A percentile compares a stretch with the other conserved stretches of the same genome.
phyloP scores from a whole-genome alignment of 163 green algal species.

The Chlamydomonas reinhardtii region DNA sequence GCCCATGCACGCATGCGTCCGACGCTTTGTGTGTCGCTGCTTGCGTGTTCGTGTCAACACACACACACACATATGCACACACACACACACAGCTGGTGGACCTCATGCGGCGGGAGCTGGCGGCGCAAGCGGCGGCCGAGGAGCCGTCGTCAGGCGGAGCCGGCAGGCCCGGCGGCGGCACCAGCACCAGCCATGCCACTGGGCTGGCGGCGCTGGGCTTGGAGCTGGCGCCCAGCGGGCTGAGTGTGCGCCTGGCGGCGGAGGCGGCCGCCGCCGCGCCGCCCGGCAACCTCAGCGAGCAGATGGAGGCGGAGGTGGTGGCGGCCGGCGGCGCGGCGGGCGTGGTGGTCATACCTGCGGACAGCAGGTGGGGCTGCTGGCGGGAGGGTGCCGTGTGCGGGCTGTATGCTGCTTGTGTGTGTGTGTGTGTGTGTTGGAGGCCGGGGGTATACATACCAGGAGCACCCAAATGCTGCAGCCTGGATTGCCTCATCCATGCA shows the following conservation, averaged over 20 bases:
- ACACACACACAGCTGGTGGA: constrained; percentile 2
- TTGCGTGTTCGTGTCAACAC: too few species aligned
- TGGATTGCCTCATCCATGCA: too few species aligned
- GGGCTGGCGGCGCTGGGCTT: background rate
- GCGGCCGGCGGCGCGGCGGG: constrained; percentile 15
- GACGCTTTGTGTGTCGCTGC: too few species aligned
- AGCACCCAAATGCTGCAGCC: too few species aligned
- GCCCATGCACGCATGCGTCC: too few species aligned
- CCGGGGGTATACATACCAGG: too few species aligned
- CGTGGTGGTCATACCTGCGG: constrained; percentile 22
- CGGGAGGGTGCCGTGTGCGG: background rate
- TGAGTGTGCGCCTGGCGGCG: constrained; percentile 14
- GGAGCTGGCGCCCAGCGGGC: constrained; percentile 2
- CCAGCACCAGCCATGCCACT: too few species aligned
- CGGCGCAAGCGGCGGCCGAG: constrained; percentile 16
- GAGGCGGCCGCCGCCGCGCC: background rate
- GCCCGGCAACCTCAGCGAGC: background rate
- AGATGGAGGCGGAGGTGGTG: constrained; percentile 3
- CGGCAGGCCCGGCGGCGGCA: background rate
- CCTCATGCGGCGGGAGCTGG: constrained; percentile 34
- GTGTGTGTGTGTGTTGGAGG: too few species aligned
- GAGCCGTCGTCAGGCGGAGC: background rate
- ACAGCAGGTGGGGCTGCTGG: background rate
- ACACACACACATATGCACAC: too few species aligned
- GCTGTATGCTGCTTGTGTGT: too few species aligned